Evolutionary conservation across 352 stramenopile species (phyloP).

Genomic region (Blastocystis hominis): DNA sequence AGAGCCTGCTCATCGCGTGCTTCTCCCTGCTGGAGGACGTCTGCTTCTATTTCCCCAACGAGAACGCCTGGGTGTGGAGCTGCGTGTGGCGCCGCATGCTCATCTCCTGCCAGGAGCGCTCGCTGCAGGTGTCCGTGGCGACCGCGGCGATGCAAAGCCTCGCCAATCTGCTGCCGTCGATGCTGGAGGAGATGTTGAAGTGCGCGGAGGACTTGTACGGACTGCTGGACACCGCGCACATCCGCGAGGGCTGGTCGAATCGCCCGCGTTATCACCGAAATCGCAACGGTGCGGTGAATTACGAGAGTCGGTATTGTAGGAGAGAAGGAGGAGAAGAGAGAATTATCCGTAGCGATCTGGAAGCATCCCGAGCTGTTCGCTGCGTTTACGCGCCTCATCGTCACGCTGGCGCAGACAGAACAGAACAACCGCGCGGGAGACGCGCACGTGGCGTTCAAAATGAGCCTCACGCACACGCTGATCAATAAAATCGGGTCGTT

Average conservation of each 20-base stretch:
- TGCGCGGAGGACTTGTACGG: not conserved
- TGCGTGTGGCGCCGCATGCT: not conserved
- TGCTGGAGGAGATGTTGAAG: not conserved
- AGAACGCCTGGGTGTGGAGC: not conserved
- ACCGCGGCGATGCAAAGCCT: not conserved
- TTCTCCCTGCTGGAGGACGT: not conserved
- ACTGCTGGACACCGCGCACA: not conserved
- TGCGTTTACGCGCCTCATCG: not conserved
- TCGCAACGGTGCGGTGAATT: not conserved
- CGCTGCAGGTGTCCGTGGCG: not conserved
- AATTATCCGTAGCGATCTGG: conserved; percentile 2
- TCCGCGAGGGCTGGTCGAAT: not conserved
- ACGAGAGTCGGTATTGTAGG: not conserved
- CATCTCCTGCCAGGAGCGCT: not conserved
- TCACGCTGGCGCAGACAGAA: not conserved
- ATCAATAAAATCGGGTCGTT: not conserved
- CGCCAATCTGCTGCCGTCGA: not conserved
- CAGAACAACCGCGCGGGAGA: not conserved
- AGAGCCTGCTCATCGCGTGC: not conserved
- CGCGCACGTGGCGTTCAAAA: not conserved
- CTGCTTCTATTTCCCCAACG: conserved; percentile 35
- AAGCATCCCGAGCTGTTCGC: not conserved
- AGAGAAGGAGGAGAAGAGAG: not conserved
- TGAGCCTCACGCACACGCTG: not conserved
- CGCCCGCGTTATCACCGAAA: not conserved